Base-by-base conservation (phyloP, 257 asterid species). In the Salvia splendens region DNA sequence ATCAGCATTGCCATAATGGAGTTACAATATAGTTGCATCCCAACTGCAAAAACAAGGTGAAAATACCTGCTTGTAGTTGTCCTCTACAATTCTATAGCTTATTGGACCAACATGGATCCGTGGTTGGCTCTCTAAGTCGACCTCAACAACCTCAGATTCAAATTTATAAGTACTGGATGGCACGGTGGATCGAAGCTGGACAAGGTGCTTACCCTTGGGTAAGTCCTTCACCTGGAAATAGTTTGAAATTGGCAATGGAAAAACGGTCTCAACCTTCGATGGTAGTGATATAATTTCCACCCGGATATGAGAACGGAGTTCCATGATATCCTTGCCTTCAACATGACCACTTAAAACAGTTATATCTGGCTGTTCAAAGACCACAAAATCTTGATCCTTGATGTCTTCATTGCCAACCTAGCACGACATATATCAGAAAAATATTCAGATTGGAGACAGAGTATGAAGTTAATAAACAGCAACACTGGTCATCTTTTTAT, bases 151-250 rank as follows among this genome's bases (percentile, higher is more conserved):
- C 74, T 89, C 94, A 4, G 98, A 92, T 67, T 79, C 84, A 64
- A 92, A 92, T 75, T 77, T 80, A 67, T 73, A 89, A 48, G 81
- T 70, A 61, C 70, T 75, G 12, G 91, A 73, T 69, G 88, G 84
- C 73, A 79, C 65, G 66, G 87, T 70, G 49, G 89, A 85, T 74
- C 89, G 87, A 60, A 89, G 92, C 80, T 87, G 98, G 70, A 89
- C 67, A 51, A 89, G 87, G 75, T 86, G 96, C 77, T 87, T 92
- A 65, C 89, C 91, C 81, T 84, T 88, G 14, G 96, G 95, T 73
- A 92, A 82, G 86, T 83, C 96, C 82, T 86, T 92, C 89, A 87
- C 93, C 87, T 86, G 96, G 77, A 92, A 92, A 81, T 86, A 89
- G 83, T 89, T 89, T 36, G 98, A 89, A 52, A 86, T 60, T 43